phyloP scores from a whole-genome alignment of 495 filamentous ascomycete genomes.

The Beverwykella pulmonaria region DNA sequence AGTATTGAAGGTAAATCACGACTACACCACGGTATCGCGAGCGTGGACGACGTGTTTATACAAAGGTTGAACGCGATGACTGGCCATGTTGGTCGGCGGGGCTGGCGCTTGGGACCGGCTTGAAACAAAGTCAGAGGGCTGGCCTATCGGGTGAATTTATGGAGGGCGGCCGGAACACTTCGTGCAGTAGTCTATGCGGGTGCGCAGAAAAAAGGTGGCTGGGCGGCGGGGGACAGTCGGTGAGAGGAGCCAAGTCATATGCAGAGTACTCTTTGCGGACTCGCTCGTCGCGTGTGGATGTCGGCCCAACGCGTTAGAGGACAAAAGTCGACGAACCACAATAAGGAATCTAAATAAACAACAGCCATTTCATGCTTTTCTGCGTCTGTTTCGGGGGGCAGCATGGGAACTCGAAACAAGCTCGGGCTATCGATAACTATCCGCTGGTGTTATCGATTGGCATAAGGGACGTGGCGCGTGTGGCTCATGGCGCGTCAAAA shows the following conservation, averaged over 20 bases:
- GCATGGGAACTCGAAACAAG: too few relatives aligned
- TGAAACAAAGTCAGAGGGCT: constrained; percentile 32
- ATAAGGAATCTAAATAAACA: constrained; percentile 19
- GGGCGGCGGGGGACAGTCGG: constrained; percentile 6
- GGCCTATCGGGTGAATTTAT: constrained; percentile 33
- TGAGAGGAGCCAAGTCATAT: constrained; percentile 15
- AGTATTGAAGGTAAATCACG: constrained; percentile 36
- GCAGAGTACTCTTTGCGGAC: not conserved
- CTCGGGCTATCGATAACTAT: constrained; percentile 16
- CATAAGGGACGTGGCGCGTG: not conserved
- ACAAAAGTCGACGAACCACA: not conserved
- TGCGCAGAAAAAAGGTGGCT: constrained; percentile 16
- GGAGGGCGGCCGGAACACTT: constrained; percentile 1
- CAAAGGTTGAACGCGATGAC: constrained; percentile 35
- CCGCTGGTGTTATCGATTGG: constrained; percentile 9
- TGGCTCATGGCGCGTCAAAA: not conserved
- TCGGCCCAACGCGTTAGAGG: constrained; percentile 5
- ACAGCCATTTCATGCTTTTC: not conserved
- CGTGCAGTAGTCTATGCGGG: constrained; percentile 36
- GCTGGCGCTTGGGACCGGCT: constrained; percentile 27
- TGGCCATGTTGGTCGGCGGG: constrained; percentile 6
- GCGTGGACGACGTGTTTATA: constrained; percentile 20
- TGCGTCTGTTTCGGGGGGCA: too few relatives aligned
- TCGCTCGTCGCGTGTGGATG: not conserved
- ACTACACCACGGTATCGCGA: constrained; percentile 35